Evolutionary conservation across 2,329 filamentous ascomycete species (phyloP).

Genomic region (Pseudogymnoascus sp.): DNA sequence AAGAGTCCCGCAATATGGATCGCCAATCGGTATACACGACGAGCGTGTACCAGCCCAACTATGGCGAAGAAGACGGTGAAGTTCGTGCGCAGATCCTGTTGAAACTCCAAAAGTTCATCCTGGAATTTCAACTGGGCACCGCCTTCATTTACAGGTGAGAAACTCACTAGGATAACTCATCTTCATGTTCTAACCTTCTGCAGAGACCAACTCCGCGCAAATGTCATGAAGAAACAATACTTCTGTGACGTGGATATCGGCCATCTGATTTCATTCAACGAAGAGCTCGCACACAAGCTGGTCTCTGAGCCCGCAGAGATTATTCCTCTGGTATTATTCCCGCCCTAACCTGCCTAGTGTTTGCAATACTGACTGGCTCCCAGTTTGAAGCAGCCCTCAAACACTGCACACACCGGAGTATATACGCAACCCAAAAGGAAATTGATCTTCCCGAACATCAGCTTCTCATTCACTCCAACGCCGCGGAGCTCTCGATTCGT

Average conservation of each 20-base stretch:
- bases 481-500: constrained; percentile 85
- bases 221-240: constrained; percentile 88
- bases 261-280: constrained; percentile 92
- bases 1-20: constrained; percentile 50
- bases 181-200: not conserved
- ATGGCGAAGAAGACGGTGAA: constrained; percentile 56
- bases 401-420: constrained; percentile 86
- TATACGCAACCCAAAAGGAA: constrained; percentile 68
- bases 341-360: constrained; percentile 23
- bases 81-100: constrained; percentile 66
- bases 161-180: not conserved
- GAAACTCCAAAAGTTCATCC: constrained; percentile 81
- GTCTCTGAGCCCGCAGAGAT: constrained; percentile 86
- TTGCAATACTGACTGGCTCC: constrained; percentile 9
- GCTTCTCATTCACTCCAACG: constrained; percentile 86
- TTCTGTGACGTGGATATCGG: constrained; percentile 95
- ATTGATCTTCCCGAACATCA: constrained; percentile 79
- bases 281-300: constrained; percentile 85
- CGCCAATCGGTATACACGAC: constrained; percentile 79
- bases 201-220: constrained; percentile 92
- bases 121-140: constrained; percentile 91
- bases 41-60: constrained; percentile 67
- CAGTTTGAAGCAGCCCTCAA: constrained; percentile 83
- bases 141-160: constrained; percentile 84
- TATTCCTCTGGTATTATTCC: constrained; percentile 65